A percentile compares a stretch with the other conserved stretches of the same genome.
These are phyloP conservation scores for Colletotrichum liaoningense DNA, from an alignment of 2,329 filamentous ascomycete species.

Conservation along the genomic window DNA sequence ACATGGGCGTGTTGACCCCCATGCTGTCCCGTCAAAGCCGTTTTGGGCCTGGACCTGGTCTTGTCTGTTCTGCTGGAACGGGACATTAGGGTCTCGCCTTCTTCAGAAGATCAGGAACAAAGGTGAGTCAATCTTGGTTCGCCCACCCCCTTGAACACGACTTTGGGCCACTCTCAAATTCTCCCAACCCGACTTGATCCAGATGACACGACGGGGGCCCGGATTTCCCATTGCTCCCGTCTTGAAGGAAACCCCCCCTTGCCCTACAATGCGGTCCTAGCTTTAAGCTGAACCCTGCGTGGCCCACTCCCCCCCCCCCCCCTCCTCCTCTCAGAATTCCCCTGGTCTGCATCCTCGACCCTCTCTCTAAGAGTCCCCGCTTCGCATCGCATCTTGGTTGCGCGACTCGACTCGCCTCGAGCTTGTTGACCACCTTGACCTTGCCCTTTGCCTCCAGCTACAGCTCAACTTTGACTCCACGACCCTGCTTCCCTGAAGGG, in stretches of 20 bases:
- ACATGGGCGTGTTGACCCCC: background rate
- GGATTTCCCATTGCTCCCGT: background rate
- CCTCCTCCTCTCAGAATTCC: background rate
- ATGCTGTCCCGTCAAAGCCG: background rate
- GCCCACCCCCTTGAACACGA: slow-evolving; percentile 13
- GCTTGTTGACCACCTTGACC: background rate
- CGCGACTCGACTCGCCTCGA: slow-evolving; percentile 23
- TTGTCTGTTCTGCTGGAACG: slow-evolving; percentile 1
- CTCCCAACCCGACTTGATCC: slow-evolving; percentile 15
- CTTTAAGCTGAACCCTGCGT: slow-evolving; percentile 5
- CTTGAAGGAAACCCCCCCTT: slow-evolving; percentile 7
- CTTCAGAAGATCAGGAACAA: slow-evolving; percentile 3
- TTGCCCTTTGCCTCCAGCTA: background rate
- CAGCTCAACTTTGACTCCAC: background rate
- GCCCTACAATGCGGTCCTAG: slow-evolving; percentile 6
- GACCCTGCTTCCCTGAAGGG: slow-evolving; percentile 15
- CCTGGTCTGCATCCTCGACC: slow-evolving; percentile 26
- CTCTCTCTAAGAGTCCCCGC: slow-evolving; percentile 29
- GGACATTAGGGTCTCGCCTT: background rate
- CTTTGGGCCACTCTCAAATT: slow-evolving; percentile 19
- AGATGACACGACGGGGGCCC: background rate
- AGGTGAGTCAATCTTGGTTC: background rate
- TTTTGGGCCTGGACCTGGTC: slow-evolving; percentile 15
- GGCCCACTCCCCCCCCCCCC: slow-evolving; percentile 4
- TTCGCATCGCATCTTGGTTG: slow-evolving; percentile 17